Evolutionary conservation across 148 eudicot genomes (phyloP), one percentile per base, ranked within the genome.

Genomic region (Rhododendron kiyosumense): DNA sequence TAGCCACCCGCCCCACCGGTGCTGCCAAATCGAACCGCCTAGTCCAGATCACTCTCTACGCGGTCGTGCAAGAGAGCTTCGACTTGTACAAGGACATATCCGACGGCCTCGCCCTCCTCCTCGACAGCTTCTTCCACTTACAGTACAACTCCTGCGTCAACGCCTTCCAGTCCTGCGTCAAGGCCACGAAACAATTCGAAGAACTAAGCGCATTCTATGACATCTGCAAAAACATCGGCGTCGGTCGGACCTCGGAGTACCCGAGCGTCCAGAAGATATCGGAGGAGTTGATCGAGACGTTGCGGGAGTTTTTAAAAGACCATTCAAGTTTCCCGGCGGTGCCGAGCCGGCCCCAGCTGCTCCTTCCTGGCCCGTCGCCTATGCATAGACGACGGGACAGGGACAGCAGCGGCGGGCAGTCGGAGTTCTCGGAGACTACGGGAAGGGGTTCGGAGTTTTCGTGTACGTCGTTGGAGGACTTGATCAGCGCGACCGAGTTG

Each of bases 1-100:
- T 96, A 1, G 96, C 95, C 24, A 93, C 98, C 9, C 84, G 92
- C 61, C 99, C 99, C 12, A 94, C 98, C 0, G 97, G 99, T 0
- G 89, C 92, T 1, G 94, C 99, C 73, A 88, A 76, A 83, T 78
- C 89, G 1, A 95, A 93, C 92, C 86, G 90, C 28, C 83, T 96
- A 81, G 94, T 95, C 11, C 92, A 90, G 1, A 89, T 91, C 9
- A 86, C 90, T 63, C 82, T 95, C 6, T 89, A 96, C 57, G 98
- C 98, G 1, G 86, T 96, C 20, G 94, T 94, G 20, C 96, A 94
- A 73, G 99, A 96, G 83, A 95, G 93, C 22, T 96, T 96, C 17
- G 94, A 95, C 54, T 88, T 93, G 0, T 93, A 94, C 88, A 91
- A 90, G 8, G 98, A 94, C 86, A 91, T 94, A 59, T 96, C 96